Evolutionary conservation across 2,329 filamentous ascomycete genomes (phyloP).

Genomic region (Apiospora saccharicola): DNA sequence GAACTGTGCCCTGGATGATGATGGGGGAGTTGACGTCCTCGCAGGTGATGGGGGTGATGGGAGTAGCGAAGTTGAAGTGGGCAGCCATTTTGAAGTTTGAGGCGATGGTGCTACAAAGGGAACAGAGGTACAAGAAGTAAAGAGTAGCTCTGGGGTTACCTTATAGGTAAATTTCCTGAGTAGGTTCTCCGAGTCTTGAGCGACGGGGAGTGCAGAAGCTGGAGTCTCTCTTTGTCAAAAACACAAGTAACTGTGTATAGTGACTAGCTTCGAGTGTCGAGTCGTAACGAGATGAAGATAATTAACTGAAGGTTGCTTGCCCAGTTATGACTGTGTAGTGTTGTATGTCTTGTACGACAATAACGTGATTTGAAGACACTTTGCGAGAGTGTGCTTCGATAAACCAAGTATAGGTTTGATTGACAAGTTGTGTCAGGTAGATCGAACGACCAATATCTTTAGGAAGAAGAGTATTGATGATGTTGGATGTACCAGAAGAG

Average conservation of each 20-base stretch:
- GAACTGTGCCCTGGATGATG: not conserved
- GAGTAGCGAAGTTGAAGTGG: not conserved
- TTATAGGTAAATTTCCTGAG: not conserved
- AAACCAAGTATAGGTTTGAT: not conserved
- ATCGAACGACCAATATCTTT: not conserved
- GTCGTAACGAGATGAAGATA: not conserved
- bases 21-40: not conserved
- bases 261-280: slow-evolving; percentile 15
- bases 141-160: not conserved
- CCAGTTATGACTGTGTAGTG: not conserved
- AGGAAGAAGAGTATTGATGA: not conserved
- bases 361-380: not conserved
- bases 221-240: slow-evolving; percentile 7
- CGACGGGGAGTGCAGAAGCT: not conserved
- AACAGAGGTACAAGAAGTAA: not conserved
- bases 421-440: not conserved
- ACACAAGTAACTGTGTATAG: not conserved
- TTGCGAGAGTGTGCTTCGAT: not conserved
- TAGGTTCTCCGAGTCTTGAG: slow-evolving; percentile 5
- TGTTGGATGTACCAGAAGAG: not conserved
- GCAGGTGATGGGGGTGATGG: not conserved
- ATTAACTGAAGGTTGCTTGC: not conserved
- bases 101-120: not conserved
- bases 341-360: not conserved
- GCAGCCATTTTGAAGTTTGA: not conserved